Percentiles rank a stretch among this genome's conserved stretches.
Evolutionary conservation across 2,329 filamentous ascomycete species (phyloP).

Genomic region (Exserohilum turcica): DNA sequence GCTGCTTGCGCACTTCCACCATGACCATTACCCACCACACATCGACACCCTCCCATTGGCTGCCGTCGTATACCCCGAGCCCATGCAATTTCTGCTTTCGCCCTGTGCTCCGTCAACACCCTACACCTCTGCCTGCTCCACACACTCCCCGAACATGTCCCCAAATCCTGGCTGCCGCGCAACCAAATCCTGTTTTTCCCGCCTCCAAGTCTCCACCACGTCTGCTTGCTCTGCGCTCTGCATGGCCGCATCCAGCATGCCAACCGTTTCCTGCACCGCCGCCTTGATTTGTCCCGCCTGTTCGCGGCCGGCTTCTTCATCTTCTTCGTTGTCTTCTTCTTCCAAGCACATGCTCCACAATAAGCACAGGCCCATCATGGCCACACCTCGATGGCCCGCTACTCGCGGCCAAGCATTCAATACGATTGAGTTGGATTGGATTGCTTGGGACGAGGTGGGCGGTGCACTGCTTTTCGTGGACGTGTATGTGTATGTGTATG

Average conservation of each 20-base stretch:
- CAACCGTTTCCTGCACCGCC: constrained; percentile 29
- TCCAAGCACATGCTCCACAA: constrained; percentile 42
- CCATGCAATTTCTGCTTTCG: neutral
- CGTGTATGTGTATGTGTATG: too few relatives aligned
- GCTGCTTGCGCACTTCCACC: neutral
- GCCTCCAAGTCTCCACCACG: constrained; percentile 16
- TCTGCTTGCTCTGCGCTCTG: constrained; percentile 17
- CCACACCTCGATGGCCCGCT: constrained; percentile 63
- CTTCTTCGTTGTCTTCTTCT: constrained; percentile 24
- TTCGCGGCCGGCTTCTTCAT: constrained; percentile 25
- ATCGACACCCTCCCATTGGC: neutral
- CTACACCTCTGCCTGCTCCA: neutral
- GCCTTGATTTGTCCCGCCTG: constrained; percentile 18
- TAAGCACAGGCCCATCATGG: constrained; percentile 63
- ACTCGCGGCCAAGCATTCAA: constrained; percentile 76
- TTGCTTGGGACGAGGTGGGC: neutral
- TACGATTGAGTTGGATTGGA: too few relatives aligned
- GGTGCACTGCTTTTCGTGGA: too few relatives aligned
- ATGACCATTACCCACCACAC: constrained; percentile 10
- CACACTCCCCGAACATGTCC: constrained; percentile 18
- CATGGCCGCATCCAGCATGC: constrained; percentile 37
- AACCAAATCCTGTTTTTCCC: constrained; percentile 22
- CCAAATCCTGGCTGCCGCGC: constrained; percentile 7
- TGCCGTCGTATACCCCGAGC: neutral
- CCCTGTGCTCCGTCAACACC: neutral